Percentiles rank a stretch among this genome's conserved stretches.
Evolutionary conservation across 768 basidiomycete species (phyloP).

Genomic region (Podaxis rugospora): DNA sequence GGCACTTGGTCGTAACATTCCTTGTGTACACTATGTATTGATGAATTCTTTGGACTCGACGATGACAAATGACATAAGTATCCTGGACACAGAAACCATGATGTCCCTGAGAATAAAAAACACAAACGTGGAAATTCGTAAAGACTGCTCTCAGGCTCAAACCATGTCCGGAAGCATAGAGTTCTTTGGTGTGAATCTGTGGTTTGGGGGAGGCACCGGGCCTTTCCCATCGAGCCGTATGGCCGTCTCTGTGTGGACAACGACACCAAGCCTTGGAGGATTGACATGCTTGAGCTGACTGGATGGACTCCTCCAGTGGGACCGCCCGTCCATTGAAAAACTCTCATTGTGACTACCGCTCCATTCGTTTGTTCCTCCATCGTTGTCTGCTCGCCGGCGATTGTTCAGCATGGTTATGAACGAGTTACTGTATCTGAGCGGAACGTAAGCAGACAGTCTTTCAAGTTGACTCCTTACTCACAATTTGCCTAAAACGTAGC

Average conservation of each 20-base stretch:
- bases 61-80: too few relatives aligned
- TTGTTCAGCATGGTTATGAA: constrained; percentile 12
- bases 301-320: neutral
- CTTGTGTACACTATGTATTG: too few relatives aligned
- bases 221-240: neutral
- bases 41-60: too few relatives aligned
- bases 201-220: neutral
- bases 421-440: constrained; percentile 7
- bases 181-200: neutral
- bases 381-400: neutral
- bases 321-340: neutral
- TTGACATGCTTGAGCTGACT: neutral
- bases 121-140: too few relatives aligned
- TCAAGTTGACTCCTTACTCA: neutral
- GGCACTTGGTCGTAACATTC: too few relatives aligned
- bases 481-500: constrained; percentile 9
- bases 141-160: neutral
- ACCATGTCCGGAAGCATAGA: neutral
- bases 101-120: too few relatives aligned
- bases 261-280: neutral
- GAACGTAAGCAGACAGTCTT: neutral
- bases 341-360: neutral
- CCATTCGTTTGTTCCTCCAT: neutral
- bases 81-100: too few relatives aligned
- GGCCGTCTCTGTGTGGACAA: neutral